Evolutionary conservation across 2,329 filamentous ascomycete genomes (phyloP).

Genomic region (Geoglossum cookeanum): DNA sequence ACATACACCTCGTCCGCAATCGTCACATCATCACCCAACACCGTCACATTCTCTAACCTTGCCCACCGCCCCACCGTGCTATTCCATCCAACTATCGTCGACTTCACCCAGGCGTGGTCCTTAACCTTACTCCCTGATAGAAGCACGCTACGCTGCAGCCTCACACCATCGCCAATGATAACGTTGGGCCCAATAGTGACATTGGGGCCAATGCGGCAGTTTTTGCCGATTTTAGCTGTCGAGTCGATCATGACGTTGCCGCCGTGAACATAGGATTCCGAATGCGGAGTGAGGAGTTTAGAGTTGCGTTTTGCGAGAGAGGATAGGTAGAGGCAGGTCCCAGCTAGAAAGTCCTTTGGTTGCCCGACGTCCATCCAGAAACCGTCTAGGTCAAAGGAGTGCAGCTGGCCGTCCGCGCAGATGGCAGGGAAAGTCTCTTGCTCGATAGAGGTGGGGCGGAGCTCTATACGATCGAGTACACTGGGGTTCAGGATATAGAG

Average conservation of each 20-base stretch:
- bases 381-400: slow-evolving; percentile 90
- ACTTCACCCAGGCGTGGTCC: slow-evolving; percentile 98
- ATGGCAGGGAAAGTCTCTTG: slow-evolving; percentile 97
- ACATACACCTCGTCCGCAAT: slow-evolving; percentile 98
- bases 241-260: slow-evolving; percentile 94
- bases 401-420: slow-evolving; percentile 70
- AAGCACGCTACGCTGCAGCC: slow-evolving; percentile 81
- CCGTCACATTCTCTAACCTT: slow-evolving; percentile 91
- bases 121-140: slow-evolving; percentile 84
- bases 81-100: slow-evolving; percentile 97
- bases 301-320: slow-evolving; percentile 79
- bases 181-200: slow-evolving; percentile 90
- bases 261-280: slow-evolving; percentile 67
- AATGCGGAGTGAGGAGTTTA: slow-evolving; percentile 56
- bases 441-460: slow-evolving; percentile 92
- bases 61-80: slow-evolving; percentile 91
- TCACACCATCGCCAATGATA: slow-evolving; percentile 80
- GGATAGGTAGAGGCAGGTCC: slow-evolving; percentile 89
- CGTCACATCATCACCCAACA: slow-evolving; percentile 90
- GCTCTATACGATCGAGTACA: slow-evolving; percentile 77
- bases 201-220: slow-evolving; percentile 94
- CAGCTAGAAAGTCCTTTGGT: slow-evolving; percentile 93
- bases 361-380: slow-evolving; percentile 99
- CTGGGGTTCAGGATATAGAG: slow-evolving; percentile 96
- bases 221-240: slow-evolving; percentile 88